Conservation (phyloP, 768 basidiomycete species). For the Naganishia randhawae region DNA sequence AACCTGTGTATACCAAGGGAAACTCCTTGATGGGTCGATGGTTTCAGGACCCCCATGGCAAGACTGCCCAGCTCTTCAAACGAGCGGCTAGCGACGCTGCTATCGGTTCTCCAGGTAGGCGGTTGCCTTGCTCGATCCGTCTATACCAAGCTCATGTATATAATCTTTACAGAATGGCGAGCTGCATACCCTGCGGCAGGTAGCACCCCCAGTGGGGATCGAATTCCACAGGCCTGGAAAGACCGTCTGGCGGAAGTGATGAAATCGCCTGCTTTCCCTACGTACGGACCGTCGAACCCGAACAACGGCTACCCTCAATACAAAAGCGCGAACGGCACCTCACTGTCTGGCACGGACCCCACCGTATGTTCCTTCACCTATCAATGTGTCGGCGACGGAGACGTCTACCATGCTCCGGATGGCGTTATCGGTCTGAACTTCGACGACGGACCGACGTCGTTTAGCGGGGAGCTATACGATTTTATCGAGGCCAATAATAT, state of each 20-base stretch:
- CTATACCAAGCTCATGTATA: background rate
- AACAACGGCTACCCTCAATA: slow-evolving; percentile 48
- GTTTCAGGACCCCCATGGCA: slow-evolving; percentile 22
- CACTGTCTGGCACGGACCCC: slow-evolving; percentile 50
- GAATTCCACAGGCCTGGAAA: slow-evolving; percentile 67
- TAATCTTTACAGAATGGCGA: slow-evolving; percentile 58
- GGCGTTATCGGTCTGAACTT: slow-evolving; percentile 58
- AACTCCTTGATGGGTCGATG: slow-evolving; percentile 16
- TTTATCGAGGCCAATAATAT: slow-evolving; percentile 65
- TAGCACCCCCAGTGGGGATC: slow-evolving; percentile 55
- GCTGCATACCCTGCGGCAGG: slow-evolving; percentile 58
- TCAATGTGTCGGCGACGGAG: slow-evolving; percentile 62
- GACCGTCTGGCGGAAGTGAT: slow-evolving; percentile 65
- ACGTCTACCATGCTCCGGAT: slow-evolving; percentile 72
- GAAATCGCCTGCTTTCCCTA: slow-evolving; percentile 15
- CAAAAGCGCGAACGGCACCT: slow-evolving; percentile 27
- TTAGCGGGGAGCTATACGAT: slow-evolving; percentile 56
- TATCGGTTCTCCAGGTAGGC: slow-evolving; percentile 3
- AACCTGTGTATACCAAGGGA: slow-evolving; percentile 1
- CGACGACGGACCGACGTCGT: slow-evolving; percentile 46
- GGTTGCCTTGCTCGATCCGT: background rate
- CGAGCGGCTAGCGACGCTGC: slow-evolving; percentile 10
- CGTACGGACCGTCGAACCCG: slow-evolving; percentile 50
- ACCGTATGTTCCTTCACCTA: slow-evolving; percentile 73
- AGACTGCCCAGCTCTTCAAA: slow-evolving; percentile 25